phyloP scores from a whole-genome alignment of 768 basidiomycete genomes.

The Lyophyllum shimeji region DNA sequence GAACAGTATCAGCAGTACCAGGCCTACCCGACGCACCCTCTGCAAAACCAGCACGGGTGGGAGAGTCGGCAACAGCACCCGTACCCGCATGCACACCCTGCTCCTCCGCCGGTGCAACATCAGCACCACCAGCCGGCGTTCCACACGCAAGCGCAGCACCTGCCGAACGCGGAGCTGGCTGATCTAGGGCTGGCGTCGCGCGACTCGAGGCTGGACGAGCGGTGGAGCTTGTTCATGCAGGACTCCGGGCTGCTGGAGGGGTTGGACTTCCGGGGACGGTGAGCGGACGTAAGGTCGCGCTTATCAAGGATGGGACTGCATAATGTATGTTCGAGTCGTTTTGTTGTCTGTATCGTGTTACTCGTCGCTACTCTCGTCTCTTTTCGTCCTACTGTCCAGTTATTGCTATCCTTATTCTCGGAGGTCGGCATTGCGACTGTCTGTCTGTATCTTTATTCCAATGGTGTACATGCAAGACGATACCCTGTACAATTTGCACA shows the following conservation, averaged over 20 bases:
- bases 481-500: no score
- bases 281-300: not conserved
- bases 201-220: conserved; percentile 52
- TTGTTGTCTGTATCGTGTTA: no score
- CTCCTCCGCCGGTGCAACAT: not conserved
- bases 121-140: conserved; percentile 4
- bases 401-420: no score
- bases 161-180: conserved; percentile 45
- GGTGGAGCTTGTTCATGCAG: conserved; percentile 64
- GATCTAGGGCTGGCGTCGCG: conserved; percentile 61
- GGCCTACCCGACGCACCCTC: conserved; percentile 14
- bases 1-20: conserved; percentile 8
- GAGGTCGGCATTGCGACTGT: no score
- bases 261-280: conserved; percentile 15
- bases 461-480: no score
- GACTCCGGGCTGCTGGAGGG: conserved; percentile 45
- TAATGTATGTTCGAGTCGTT: no score
- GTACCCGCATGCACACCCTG: not conserved
- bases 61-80: not conserved
- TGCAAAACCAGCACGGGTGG: conserved; percentile 14
- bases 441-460: no score
- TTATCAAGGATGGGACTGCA: no score
- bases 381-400: no score
- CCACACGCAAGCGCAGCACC: conserved; percentile 11
- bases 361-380: no score